Percentiles rank a stretch among this genome's conserved stretches.
Evolutionary conservation across 192 early-diverging fungal species (phyloP).

Genomic region (Spizellomyces sp.): DNA sequence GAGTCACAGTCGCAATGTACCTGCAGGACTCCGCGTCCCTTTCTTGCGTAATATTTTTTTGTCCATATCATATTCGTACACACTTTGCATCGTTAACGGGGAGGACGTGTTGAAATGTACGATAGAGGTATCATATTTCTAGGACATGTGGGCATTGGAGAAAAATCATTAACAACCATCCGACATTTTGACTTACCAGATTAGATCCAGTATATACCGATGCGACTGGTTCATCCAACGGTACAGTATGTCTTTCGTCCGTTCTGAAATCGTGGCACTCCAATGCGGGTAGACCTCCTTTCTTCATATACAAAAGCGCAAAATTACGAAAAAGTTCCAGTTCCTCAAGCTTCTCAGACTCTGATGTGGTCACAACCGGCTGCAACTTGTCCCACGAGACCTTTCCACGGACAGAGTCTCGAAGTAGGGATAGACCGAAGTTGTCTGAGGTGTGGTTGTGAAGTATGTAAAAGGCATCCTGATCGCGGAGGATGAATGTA

Average conservation of each 20-base stretch:
- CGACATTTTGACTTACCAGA: conserved; percentile 2
- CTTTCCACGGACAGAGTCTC: background rate
- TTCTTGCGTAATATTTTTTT: background rate
- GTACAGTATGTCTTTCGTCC: background rate
- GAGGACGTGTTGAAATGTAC: conserved; percentile 15
- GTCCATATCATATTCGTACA: conserved; percentile 23
- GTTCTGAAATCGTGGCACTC: conserved; percentile 6
- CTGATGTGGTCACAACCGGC: background rate
- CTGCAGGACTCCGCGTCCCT: too few species aligned
- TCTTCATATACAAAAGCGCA: conserved; percentile 18
- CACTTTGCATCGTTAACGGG: conserved; percentile 10
- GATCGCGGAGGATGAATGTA: background rate
- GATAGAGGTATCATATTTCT: background rate
- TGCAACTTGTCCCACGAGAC: conserved; percentile 3
- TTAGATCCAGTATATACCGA: conserved; percentile 10
- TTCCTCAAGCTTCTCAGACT: conserved; percentile 20
- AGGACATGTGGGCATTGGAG: too few species aligned
- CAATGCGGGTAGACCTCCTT: conserved; percentile 1
- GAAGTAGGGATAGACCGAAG: conserved; percentile 1
- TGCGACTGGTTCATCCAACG: conserved; percentile 4
- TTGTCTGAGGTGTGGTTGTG: conserved; percentile 9
- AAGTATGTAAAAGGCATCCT: conserved; percentile 27
- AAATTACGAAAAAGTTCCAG: conserved; percentile 23
- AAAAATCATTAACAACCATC: background rate
- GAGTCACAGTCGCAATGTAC: too few species aligned